Percentiles rank a stretch among this genome's conserved stretches.
Conservation (phyloP, 2,329 filamentous ascomycete species). For the Pseudogymnoascus destructans region DNA sequence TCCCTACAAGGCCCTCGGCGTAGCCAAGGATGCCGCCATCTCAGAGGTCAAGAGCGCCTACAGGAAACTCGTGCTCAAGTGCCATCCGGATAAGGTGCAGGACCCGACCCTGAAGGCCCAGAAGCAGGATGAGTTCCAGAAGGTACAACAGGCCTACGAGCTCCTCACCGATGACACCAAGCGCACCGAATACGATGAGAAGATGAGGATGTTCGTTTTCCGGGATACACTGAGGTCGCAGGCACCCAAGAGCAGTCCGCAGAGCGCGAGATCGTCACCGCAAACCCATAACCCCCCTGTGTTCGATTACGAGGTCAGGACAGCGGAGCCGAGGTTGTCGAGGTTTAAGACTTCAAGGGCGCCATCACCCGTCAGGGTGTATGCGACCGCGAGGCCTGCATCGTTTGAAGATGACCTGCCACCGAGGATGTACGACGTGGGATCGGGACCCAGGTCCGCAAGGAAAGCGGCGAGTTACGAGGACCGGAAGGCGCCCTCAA, state of each 20-base stretch:
- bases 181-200: conserved; percentile 65
- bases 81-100: conserved; percentile 84
- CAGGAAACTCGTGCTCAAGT: conserved; percentile 75
- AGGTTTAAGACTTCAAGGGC: conserved; percentile 24
- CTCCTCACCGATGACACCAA: conserved; percentile 66
- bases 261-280: conserved; percentile 1
- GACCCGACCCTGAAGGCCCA: conserved; percentile 51
- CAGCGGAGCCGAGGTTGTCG: conserved; percentile 35
- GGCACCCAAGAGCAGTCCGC: conserved; percentile 29
- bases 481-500: conserved; percentile 23
- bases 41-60: conserved; percentile 66
- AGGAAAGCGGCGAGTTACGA: conserved; percentile 37
- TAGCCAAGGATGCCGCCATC: conserved; percentile 57
- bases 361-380: background rate
- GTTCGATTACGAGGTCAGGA: conserved; percentile 35
- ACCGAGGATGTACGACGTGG: conserved; percentile 32
- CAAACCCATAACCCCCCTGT: conserved; percentile 25
- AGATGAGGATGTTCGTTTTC: conserved; percentile 49
- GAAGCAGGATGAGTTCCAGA: conserved; percentile 81
- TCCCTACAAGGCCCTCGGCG: conserved; percentile 66
- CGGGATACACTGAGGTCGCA: conserved; percentile 38
- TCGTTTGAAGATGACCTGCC: conserved; percentile 38
- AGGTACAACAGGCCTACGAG: conserved; percentile 87
- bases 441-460: conserved; percentile 22
- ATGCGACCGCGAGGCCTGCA: conserved; percentile 13